phyloP scores from a whole-genome alignment of 2,329 filamentous ascomycete genomes.

The Ophiostoma tasmaniense region DNA sequence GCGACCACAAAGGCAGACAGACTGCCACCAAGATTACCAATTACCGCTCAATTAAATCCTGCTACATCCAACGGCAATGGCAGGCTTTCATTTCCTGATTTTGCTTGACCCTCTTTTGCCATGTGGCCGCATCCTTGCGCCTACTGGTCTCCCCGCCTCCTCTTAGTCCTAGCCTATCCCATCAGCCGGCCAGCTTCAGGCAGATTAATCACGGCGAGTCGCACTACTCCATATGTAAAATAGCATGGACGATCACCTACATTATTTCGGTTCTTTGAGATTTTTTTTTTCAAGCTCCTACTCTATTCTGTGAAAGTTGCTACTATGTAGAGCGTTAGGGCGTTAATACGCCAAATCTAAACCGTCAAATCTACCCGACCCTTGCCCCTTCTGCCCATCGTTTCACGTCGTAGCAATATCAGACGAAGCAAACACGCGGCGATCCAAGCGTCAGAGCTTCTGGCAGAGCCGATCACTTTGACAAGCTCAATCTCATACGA shows the following conservation, averaged over 20 bases:
- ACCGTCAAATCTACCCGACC: not conserved
- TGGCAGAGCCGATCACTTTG: not conserved
- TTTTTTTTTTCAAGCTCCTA: not conserved
- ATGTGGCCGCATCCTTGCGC: constrained; percentile 8
- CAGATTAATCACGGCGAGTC: not conserved
- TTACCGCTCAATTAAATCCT: not conserved
- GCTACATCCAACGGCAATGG: not conserved
- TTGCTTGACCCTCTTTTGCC: constrained; percentile 8
- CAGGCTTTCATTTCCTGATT: constrained; percentile 5
- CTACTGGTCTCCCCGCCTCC: not conserved
- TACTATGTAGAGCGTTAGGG: not conserved
- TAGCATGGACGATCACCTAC: not conserved
- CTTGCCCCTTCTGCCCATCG: not conserved
- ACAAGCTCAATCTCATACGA: not conserved
- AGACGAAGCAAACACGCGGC: constrained; percentile 4
- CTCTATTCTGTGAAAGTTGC: not conserved
- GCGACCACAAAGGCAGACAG: not conserved
- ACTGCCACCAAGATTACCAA: not conserved
- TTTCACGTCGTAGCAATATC: constrained; percentile 2
- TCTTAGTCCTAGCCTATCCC: not conserved
- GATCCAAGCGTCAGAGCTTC: not conserved
- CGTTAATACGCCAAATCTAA: not conserved
- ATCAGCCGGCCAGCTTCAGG: not conserved
- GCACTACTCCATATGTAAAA: constrained; percentile 1
- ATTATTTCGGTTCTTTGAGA: not conserved